Percentiles rank a stretch among this genome's conserved stretches.
Conservation (phyloP, 2,329 filamentous ascomycete species). For the Botrytis squamosa region DNA sequence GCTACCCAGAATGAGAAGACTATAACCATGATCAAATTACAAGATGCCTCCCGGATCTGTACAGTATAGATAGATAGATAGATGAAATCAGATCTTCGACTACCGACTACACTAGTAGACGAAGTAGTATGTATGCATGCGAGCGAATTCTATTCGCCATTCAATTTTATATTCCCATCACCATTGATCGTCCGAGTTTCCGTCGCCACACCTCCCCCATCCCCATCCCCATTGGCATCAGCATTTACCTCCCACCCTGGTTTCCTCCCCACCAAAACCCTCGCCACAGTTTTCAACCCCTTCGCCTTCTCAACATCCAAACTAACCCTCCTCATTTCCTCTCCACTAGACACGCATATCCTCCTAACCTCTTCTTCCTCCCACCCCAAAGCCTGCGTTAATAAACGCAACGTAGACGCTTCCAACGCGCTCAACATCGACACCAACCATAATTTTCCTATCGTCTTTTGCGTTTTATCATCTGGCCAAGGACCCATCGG, state of each 20-base stretch:
- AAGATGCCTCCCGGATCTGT: background rate
- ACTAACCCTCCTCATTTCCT: slow-evolving; percentile 27
- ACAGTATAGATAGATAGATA: background rate
- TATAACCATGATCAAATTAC: background rate
- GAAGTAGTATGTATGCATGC: background rate
- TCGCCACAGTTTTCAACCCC: slow-evolving; percentile 32
- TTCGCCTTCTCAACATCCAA: slow-evolving; percentile 29
- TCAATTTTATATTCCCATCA: background rate
- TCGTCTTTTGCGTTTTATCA: slow-evolving; percentile 33
- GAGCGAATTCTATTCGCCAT: background rate
- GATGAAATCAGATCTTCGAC: background rate
- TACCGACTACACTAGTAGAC: background rate
- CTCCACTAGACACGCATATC: slow-evolving; percentile 24
- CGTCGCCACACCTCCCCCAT: background rate
- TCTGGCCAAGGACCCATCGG: slow-evolving; percentile 41
- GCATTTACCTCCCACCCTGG: slow-evolving; percentile 23
- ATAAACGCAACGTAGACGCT: slow-evolving; percentile 30
- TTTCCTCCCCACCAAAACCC: slow-evolving; percentile 34
- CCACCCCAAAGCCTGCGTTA: slow-evolving; percentile 35
- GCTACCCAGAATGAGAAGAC: background rate
- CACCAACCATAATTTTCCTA: slow-evolving; percentile 35
- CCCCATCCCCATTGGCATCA: background rate
- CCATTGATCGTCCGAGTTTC: background rate
- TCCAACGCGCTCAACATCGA: slow-evolving; percentile 32
- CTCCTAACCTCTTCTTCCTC: slow-evolving; percentile 30